Conservation (phyloP, 768 basidiomycete genomes). For the Tephrocybe sp. region DNA sequence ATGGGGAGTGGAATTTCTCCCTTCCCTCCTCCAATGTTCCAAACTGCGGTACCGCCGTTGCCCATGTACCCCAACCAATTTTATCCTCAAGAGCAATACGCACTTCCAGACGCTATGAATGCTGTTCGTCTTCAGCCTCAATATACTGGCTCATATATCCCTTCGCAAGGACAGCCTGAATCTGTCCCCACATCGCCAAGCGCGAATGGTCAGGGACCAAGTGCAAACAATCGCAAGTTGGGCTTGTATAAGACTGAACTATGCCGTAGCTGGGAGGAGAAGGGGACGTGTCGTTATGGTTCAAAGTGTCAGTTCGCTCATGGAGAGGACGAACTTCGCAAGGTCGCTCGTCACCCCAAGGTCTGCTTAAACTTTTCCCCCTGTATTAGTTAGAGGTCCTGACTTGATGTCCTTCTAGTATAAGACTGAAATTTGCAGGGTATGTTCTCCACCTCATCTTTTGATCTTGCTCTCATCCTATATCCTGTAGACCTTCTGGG, state of each 20-base stretch:
- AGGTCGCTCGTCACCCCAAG: constrained; percentile 87
- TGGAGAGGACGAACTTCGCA: constrained; percentile 84
- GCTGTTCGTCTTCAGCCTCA: constrained; percentile 63
- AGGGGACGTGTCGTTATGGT: constrained; percentile 82
- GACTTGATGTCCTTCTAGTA: constrained; percentile 41
- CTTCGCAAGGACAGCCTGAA: constrained; percentile 28
- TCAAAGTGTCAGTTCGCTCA: constrained; percentile 93
- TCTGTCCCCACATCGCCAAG: constrained; percentile 42
- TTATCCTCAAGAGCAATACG: constrained; percentile 62
- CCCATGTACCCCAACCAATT: constrained; percentile 72
- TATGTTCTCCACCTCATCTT: constrained; percentile 27
- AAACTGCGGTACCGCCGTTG: constrained; percentile 46
- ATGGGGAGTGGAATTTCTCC: constrained; percentile 55
- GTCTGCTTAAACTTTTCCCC: constrained; percentile 35
- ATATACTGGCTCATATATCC: constrained; percentile 51
- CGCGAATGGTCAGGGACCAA: constrained; percentile 61
- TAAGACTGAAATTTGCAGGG: constrained; percentile 92
- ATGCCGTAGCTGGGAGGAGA: constrained; percentile 92
- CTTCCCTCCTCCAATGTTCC: constrained; percentile 60
- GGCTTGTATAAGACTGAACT: constrained; percentile 90
- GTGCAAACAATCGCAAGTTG: constrained; percentile 88
- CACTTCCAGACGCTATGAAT: constrained; percentile 43
- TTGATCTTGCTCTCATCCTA: constrained; percentile 7
- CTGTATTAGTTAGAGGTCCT: constrained; percentile 13
- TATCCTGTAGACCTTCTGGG: constrained; percentile 78